Evolutionary conservation across 169 alveolate species (phyloP), one percentile per base, ranked within the genome.

Genomic region (Plasmodium berghei): DNA sequence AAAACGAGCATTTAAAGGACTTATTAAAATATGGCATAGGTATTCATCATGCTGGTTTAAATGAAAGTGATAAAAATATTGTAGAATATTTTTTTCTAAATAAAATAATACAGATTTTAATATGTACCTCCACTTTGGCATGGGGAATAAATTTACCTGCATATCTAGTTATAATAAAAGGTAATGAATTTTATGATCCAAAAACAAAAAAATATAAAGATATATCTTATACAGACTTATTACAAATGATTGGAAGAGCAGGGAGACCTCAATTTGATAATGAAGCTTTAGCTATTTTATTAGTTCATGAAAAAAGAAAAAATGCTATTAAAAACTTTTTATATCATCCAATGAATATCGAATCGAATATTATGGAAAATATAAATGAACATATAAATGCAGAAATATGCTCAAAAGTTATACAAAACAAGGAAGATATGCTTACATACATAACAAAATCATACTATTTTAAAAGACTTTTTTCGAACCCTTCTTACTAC

Each of bases 121-220:
- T 98, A 26, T 97, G 99, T 40, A 99, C 99, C 2, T 96, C 99
- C 24, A 99, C 99, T 22, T 96, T 99, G 49, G 99, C 99, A 16
- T 98, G 99, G 99, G 99, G 99, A 28, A 99, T 99, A 46, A 99
- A 99, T 92, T 96, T 99, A 88, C 99, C 99, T 1, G 99, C 99
- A 1, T 98, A 98, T 91, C 93, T 98, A 46, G 99, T 98, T 22
- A 98, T 98, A 48, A 96, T 99, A 73, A 72, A 91, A 87, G 96
- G 96, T 1, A 94, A 95, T 42, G 95, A 93, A 55, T 91, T 55
- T 85, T 94, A 93, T 63, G 96, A 93, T 72, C 93, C 94, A 1
- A 93, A 92, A 94, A 88, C 93, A 66, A 87, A 91, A 24, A 90
- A 72, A 40, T 85, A 93, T 66, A 87, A 77, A 34, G 95, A 91